Conservation (phyloP, 192 early-diverging fungal genomes). For the Coemansia sp. region DNA sequence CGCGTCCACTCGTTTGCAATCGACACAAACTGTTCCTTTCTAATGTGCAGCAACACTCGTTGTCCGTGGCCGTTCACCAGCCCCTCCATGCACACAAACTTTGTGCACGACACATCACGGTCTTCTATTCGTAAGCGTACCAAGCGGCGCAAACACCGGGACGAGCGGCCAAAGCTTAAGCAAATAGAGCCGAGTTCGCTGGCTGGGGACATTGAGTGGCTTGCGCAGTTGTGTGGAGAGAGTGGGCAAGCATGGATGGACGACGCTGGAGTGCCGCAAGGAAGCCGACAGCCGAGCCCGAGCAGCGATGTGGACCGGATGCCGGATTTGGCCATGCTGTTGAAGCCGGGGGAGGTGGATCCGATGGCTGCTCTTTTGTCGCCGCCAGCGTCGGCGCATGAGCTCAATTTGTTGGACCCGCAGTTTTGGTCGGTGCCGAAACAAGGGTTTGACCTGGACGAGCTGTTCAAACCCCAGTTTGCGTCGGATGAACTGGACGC, state of each 20-base stretch:
- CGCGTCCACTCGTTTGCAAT: constrained; percentile 30
- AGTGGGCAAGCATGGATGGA: constrained; percentile 11
- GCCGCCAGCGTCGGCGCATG: constrained; percentile 15
- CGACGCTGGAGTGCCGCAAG: constrained; percentile 40
- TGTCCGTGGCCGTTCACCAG: constrained; percentile 51
- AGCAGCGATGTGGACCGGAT: constrained; percentile 21
- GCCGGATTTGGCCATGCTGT: constrained; percentile 25
- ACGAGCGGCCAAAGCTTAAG: no score
- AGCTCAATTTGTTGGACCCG: constrained; percentile 10
- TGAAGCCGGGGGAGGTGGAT: constrained; percentile 13
- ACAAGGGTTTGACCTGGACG: constrained; percentile 23
- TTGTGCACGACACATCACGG: constrained; percentile 39
- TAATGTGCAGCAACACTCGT: constrained; percentile 38
- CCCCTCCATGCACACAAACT: constrained; percentile 25
- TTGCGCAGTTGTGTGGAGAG: constrained; percentile 15
- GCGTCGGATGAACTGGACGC: not conserved
- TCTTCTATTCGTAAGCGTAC: constrained; percentile 44
- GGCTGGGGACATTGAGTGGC: constrained; percentile 21
- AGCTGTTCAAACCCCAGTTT: constrained; percentile 6
- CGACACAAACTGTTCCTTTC: constrained; percentile 49
- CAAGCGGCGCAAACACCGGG: constrained; percentile 32
- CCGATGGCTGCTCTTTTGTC: constrained; percentile 40
- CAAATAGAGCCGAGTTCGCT: not conserved
- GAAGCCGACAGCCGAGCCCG: constrained; percentile 37
- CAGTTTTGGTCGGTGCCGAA: constrained; percentile 6